Conservation (phyloP, 2,329 filamentous ascomycete species). For the Apiospora aurea region DNA sequence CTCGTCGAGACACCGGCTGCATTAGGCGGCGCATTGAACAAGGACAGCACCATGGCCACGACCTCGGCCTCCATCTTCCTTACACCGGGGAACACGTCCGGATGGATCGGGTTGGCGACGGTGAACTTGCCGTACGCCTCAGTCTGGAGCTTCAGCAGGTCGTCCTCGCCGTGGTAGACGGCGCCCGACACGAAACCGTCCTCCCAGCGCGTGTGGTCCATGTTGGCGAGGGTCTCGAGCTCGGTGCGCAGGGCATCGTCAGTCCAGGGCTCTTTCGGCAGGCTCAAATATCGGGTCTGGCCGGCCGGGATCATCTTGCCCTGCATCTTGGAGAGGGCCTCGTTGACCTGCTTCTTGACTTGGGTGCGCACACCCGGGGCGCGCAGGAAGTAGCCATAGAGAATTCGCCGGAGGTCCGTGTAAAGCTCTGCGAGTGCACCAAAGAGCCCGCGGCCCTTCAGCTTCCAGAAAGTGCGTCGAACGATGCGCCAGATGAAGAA, state of each 20-base stretch:
- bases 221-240: conserved; percentile 76
- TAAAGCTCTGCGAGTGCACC: conserved; percentile 81
- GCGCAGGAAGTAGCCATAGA: conserved; percentile 86
- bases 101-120: conserved; percentile 95
- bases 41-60: conserved; percentile 88
- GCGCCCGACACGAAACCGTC: conserved; percentile 93
- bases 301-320: conserved; percentile 80
- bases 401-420: conserved; percentile 70
- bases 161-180: conserved; percentile 92
- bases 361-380: conserved; percentile 86
- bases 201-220: conserved; percentile 98
- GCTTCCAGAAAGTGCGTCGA: conserved; percentile 80
- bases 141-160: conserved; percentile 82
- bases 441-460: conserved; percentile 87
- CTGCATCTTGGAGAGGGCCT: conserved; percentile 82
- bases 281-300: conserved; percentile 73
- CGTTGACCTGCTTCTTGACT: conserved; percentile 83
- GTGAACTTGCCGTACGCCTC: conserved; percentile 95
- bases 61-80: conserved; percentile 99
- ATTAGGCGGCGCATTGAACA: conserved; percentile 89
- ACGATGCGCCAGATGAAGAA: conserved; percentile 87
- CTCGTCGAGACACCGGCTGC: conserved; percentile 89
- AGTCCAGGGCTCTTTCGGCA: conserved; percentile 86
- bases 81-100: conserved; percentile 96
- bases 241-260: conserved; percentile 81